Base-by-base conservation (phyloP, 768 basidiomycete species). In the Termitomyces sp. region DNA sequence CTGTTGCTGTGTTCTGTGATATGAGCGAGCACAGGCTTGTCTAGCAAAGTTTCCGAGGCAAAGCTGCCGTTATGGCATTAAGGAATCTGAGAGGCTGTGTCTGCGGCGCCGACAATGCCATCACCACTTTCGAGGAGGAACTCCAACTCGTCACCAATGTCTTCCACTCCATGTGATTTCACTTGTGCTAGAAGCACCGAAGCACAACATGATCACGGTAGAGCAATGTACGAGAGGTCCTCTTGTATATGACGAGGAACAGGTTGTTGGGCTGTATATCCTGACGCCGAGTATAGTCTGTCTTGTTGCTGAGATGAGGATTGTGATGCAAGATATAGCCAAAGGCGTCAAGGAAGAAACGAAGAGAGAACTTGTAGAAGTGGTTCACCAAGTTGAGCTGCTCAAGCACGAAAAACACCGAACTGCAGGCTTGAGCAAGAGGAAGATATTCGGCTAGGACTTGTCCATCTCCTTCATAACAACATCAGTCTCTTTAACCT, bases 281-380 rank as follows among this genome's bases (percentile, higher is more conserved):
- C 39, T 93, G 85, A 12, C 97, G 88, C 46, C 75, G 76, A 54
- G 79, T 77, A 59, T 94, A 76, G 64, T 97, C 94, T 22, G 86
- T 80, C 60, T 96, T 81, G 61, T 84, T 85, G 73, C 83, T 88
- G 63, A 98, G 83, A 71, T 94, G 90, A 12, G 96, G 95, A 70
- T 98, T 98, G 67, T 91, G 89, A 66, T 91, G 90, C 8, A 98
- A 84, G 60, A 96, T 87, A 67, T 91, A 93, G 76, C 98, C 94
- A 76, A 99, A 99, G 70, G 98, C 96, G 72, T 97, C 96, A 61
- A 98, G 84, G 90, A 99, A 99, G 83, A 96, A 98, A 33, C 82
- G 89, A 50, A 99, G 83, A 1, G 97, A 98, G 81, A 99, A 99
- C 73, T 98, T 94, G 71, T 99, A 99, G 79, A 98, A 98, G 75